Conservation (phyloP, 306 rosid species). For the Malus asiatica region DNA sequence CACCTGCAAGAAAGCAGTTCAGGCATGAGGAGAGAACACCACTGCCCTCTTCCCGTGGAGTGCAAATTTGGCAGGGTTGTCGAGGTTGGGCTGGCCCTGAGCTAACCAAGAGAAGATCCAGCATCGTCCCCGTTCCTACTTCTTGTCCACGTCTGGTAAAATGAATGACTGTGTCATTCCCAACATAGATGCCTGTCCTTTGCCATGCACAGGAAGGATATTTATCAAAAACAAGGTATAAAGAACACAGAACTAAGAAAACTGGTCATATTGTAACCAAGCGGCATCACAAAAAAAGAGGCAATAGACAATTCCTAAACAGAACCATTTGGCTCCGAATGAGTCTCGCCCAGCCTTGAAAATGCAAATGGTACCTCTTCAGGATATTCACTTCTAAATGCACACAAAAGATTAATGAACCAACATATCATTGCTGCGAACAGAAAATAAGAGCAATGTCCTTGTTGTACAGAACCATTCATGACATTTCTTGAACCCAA, state of each 20-base stretch:
- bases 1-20: constrained; percentile 81
- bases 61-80: constrained; percentile 47
- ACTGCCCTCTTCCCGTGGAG: constrained; percentile 34
- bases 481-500: not conserved
- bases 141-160: constrained; percentile 91
- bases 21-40: constrained; percentile 78
- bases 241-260: not conserved
- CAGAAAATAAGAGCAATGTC: not conserved
- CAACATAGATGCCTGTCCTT: constrained; percentile 65
- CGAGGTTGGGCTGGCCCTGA: constrained; percentile 57
- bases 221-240: not conserved
- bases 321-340: not conserved
- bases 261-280: not conserved
- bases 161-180: constrained; percentile 73
- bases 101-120: constrained; percentile 70
- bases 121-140: constrained; percentile 85
- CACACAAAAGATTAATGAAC: too few species aligned
- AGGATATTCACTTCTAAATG: not conserved
- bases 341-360: not conserved
- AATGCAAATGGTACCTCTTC: not conserved
- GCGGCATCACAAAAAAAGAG: not conserved
- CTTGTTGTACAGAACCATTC: not conserved
- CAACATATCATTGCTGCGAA: not conserved
- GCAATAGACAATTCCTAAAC: not conserved
- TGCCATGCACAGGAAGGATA: not conserved